These are phyloP conservation scores for Dothistroma septosporum DNA, from an alignment of 2,329 filamentous ascomycete genomes.

Conservation along the genomic window DNA sequence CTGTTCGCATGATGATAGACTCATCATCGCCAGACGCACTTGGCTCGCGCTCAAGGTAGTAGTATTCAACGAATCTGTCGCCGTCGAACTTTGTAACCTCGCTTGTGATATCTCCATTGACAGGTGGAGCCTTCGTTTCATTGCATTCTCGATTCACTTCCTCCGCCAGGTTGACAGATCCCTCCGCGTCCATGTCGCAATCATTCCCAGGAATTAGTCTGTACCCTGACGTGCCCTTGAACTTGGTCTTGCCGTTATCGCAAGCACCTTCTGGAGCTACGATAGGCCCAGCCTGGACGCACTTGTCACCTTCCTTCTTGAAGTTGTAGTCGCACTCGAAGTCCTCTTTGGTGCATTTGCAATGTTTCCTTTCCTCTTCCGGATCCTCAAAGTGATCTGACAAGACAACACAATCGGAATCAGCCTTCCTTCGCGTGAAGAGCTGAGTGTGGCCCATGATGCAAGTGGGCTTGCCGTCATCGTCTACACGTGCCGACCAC, in stretches of 20 bases:
- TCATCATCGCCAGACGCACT: constrained; percentile 62
- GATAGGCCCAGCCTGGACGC: constrained; percentile 61
- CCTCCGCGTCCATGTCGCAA: constrained; percentile 33
- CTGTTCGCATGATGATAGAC: constrained; percentile 61
- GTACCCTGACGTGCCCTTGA: constrained; percentile 84
- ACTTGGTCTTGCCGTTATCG: constrained; percentile 66
- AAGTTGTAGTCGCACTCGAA: constrained; percentile 98
- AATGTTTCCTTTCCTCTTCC: constrained; percentile 64
- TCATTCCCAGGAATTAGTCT: constrained; percentile 71
- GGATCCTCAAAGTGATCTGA: constrained; percentile 77
- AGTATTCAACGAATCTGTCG: constrained; percentile 52
- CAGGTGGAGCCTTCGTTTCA: constrained; percentile 53
- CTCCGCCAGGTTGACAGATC: constrained; percentile 42
- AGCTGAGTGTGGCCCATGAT: constrained; percentile 95
- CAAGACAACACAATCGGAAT: constrained; percentile 80
- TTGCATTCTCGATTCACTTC: constrained; percentile 69
- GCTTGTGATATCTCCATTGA: constrained; percentile 62
- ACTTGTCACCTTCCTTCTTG: constrained; percentile 63
- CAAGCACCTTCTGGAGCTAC: constrained; percentile 68
- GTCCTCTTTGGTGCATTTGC: constrained; percentile 76
- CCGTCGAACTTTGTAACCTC: constrained; percentile 62
- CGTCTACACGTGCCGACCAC: constrained; percentile 80
- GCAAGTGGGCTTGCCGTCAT: constrained; percentile 76
- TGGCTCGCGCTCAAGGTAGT: constrained; percentile 75
- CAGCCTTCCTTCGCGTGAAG: constrained; percentile 78